These are phyloP conservation scores for Pyrenochaeta sp. DNA, from an alignment of 2,329 filamentous ascomycete species.

Conservation along the genomic window DNA sequence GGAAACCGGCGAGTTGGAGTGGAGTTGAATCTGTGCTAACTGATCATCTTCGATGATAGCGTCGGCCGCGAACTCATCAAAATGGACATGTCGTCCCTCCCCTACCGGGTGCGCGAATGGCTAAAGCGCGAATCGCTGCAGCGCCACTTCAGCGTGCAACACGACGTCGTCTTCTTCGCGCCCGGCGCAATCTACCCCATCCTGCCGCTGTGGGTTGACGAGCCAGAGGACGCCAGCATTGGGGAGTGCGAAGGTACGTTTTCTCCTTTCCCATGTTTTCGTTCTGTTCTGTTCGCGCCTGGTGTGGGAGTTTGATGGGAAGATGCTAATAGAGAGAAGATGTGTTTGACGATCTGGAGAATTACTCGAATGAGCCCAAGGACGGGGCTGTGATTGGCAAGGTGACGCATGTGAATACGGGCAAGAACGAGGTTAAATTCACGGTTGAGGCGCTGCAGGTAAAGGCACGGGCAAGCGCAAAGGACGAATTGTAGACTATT, in stretches of 20 bases:
- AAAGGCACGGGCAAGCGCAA: slow-evolving; percentile 15
- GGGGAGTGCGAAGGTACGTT: slow-evolving; percentile 51
- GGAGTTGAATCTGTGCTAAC: neutral
- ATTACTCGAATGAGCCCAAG: slow-evolving; percentile 35
- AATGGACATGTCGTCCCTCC: slow-evolving; percentile 58
- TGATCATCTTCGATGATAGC: slow-evolving; percentile 24
- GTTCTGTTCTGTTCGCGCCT: no score
- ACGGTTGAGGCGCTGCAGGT: slow-evolving; percentile 41
- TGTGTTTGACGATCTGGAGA: slow-evolving; percentile 42
- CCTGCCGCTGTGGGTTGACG: slow-evolving; percentile 60
- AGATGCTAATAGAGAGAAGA: slow-evolving; percentile 20
- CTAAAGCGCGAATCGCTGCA: slow-evolving; percentile 55
- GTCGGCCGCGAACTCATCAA: slow-evolving; percentile 57
- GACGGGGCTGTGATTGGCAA: slow-evolving; percentile 41
- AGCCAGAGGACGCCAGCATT: slow-evolving; percentile 45
- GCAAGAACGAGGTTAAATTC: slow-evolving; percentile 39
- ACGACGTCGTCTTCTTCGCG: slow-evolving; percentile 60
- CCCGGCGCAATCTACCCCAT: slow-evolving; percentile 61
- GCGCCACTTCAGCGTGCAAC: slow-evolving; percentile 50
- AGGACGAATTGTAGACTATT: slow-evolving; percentile 34
- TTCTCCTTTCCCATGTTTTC: slow-evolving; percentile 12
- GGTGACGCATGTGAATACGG: slow-evolving; percentile 29
- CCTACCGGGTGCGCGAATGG: slow-evolving; percentile 55
- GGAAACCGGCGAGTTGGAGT: no score
- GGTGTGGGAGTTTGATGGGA: no score